These are phyloP conservation scores for Rhododendron ferrugineum DNA, from an alignment of 148 eudicot genomes.

Conservation along the genomic window DNA sequence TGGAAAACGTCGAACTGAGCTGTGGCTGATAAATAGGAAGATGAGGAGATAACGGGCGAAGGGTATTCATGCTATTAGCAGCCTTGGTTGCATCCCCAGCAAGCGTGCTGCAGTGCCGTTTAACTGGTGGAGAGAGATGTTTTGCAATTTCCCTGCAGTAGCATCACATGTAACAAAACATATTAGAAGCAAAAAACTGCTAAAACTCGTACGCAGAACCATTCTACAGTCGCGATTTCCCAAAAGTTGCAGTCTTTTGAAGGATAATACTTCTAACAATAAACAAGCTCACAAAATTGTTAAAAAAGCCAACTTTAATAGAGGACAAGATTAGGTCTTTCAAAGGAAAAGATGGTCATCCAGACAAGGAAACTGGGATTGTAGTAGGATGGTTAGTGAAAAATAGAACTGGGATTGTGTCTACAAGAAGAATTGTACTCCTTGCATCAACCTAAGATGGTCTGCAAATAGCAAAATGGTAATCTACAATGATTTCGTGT, in stretches of 20 bases:
- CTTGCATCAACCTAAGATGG: background rate
- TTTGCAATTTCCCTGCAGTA: conserved; percentile 85
- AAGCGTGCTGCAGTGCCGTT: conserved; percentile 94
- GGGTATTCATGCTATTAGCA: conserved; percentile 21
- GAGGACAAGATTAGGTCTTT: background rate
- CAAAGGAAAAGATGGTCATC: background rate
- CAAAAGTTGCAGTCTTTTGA: background rate
- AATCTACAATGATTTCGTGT: too few species aligned
- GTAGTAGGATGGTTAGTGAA: background rate
- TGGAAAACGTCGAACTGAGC: background rate
- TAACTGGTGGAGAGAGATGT: conserved; percentile 90
- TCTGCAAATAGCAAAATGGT: background rate
- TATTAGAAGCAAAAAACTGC: background rate
- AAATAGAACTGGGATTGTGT: background rate
- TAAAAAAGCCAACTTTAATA: background rate
- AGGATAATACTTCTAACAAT: background rate
- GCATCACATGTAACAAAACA: background rate
- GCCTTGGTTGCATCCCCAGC: conserved; percentile 97
- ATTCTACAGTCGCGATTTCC: conserved; percentile 16
- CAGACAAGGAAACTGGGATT: background rate
- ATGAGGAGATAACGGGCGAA: background rate
- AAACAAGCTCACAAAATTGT: background rate
- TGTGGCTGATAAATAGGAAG: background rate
- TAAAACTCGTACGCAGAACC: background rate
- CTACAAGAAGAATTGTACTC: background rate